Evolutionary conservation across 2,329 filamentous ascomycete species (phyloP), one percentile per base, ranked within the genome.

Genomic region (Dendryphion nanum): DNA sequence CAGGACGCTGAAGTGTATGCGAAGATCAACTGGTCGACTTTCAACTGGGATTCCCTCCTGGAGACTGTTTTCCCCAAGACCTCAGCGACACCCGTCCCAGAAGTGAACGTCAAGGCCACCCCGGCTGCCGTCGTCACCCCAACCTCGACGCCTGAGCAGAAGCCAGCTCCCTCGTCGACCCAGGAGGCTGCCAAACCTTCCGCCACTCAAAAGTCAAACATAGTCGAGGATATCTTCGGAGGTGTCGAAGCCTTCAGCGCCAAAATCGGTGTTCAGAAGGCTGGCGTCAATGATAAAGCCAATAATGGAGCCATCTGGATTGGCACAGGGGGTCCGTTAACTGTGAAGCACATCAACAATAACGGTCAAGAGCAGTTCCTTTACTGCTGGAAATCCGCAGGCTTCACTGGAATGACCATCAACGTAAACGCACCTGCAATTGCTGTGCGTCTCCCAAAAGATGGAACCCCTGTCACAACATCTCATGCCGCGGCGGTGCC

Each of bases 401-500:
- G 50, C 39, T 66, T 56, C 45, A 52, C 51, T 35, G 59, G 54
- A 45, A 65, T 66, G 48, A 62, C 54, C 40, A 44, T 68, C 49
- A 68, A 66, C 54, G 50, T 45, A 37, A 50, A 61, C 44, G 30
- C 41, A 12, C 63, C 65, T 15, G 46, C 55, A 28, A 59, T 74
- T 45, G 64, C 65, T 26, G 61, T 69, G 42, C 63, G 66, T 7
- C 52, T 74, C 35, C 59, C 64, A 30, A 35, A 50, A 4, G 10
- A 8, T n/a, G 66, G 66, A 41, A 44, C 63, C 43, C 51, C 35
- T 20, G 54, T 67, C 40, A 63, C 61, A 34, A 44, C 73, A 18
- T 70, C 68, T 26, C 59, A 67, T 31, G 64, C 56, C 18, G 53
- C 59, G 31, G 58, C 54, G 31, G 53, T 67, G 5, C 61, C 66